Conservation (phyloP, 352 stramenopile genomes). For the Globisporangium polare region DNA sequence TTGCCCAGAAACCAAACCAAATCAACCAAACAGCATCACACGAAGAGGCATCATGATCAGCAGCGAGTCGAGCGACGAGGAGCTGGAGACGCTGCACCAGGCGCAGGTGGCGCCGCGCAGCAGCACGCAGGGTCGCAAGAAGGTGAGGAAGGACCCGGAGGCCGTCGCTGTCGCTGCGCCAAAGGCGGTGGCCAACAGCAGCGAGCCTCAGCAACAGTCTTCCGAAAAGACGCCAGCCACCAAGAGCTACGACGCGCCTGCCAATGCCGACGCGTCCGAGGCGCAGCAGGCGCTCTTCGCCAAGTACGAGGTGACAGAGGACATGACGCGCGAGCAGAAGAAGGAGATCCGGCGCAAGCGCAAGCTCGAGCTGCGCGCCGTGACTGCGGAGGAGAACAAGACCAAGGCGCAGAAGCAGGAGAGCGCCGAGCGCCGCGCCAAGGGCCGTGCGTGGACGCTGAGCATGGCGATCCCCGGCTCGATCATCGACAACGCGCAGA, state of each 20-base stretch:
- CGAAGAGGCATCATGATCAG: constrained; percentile 63
- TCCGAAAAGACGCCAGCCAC: constrained; percentile 19
- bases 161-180: not conserved
- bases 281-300: constrained; percentile 10
- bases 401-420: constrained; percentile 32
- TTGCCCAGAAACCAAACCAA: not conserved
- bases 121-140: constrained; percentile 31
- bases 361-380: constrained; percentile 51
- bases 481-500: constrained; percentile 97
- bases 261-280: not conserved
- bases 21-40: not conserved
- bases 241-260: not conserved
- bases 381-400: constrained; percentile 27
- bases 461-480: constrained; percentile 96
- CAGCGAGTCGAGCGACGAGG: constrained; percentile 87
- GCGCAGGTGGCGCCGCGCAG: constrained; percentile 24
- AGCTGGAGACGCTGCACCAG: constrained; percentile 70
- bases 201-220: constrained; percentile 5
- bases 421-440: constrained; percentile 36
- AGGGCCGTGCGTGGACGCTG: constrained; percentile 89
- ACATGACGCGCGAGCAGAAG: constrained; percentile 56
- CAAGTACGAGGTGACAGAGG: constrained; percentile 21
- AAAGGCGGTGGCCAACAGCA: not conserved
- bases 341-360: constrained; percentile 70
- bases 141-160: constrained; percentile 25